Evolutionary conservation across 2,329 filamentous ascomycete genomes (phyloP).

Genomic region (Fusarium citri): DNA sequence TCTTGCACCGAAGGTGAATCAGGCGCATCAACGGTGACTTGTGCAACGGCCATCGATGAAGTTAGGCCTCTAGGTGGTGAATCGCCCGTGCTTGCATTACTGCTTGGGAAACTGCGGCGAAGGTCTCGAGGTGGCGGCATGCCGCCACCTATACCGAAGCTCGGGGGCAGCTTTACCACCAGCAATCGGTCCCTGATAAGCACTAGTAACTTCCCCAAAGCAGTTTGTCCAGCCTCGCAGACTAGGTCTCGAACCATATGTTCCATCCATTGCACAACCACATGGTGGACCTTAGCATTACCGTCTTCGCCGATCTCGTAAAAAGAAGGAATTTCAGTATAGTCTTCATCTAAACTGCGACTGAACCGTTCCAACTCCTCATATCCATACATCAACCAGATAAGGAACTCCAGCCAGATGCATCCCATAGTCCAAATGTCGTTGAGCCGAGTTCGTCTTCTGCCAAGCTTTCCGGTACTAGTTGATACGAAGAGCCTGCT

Average conservation of each 20-base stretch:
- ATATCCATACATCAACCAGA: neutral
- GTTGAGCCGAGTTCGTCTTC: neutral
- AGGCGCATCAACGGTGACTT: too few species aligned
- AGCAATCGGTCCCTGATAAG: neutral
- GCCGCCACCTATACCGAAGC: too few species aligned
- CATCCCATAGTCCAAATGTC: neutral
- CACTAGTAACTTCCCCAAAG: neutral
- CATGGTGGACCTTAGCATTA: neutral
- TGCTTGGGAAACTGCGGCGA: too few species aligned
- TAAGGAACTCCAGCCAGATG: neutral
- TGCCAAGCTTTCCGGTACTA: neutral
- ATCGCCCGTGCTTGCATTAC: too few species aligned
- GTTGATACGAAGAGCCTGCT: neutral
- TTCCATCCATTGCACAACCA: neutral
- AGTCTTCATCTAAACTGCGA: neutral
- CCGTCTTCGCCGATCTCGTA: neutral
- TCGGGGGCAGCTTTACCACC: neutral
- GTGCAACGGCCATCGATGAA: neutral
- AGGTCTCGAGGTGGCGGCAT: too few species aligned
- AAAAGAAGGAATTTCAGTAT: neutral
- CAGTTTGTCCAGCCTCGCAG: neutral
- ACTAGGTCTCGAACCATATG: neutral
- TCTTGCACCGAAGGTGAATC: too few species aligned
- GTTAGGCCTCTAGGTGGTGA: neutral
- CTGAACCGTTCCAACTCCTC: neutral